Evolutionary conservation across 2,329 filamentous ascomycete genomes (phyloP).

Genomic region (Arthroderma sp.): DNA sequence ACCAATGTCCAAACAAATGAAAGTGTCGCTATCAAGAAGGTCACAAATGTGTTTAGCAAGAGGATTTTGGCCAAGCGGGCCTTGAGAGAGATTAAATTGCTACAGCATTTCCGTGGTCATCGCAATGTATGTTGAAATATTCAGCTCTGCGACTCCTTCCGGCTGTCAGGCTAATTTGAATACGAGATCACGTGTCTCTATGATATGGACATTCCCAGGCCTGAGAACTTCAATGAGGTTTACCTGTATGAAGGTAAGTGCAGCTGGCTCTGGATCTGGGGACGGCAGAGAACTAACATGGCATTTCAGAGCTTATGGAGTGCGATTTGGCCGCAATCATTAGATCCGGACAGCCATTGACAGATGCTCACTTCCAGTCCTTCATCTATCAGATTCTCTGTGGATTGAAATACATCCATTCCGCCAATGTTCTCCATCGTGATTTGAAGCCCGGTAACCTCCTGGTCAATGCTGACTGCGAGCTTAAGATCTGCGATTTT

Average conservation of each 20-base stretch:
- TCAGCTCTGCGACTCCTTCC: slow-evolving; percentile 1
- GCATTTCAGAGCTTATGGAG: slow-evolving; percentile 78
- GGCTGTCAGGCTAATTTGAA: slow-evolving; percentile 24
- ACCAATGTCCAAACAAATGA: slow-evolving; percentile 83
- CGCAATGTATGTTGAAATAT: slow-evolving; percentile 53
- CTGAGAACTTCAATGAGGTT: slow-evolving; percentile 97
- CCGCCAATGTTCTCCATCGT: slow-evolving; percentile 90
- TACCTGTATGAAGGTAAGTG: slow-evolving; percentile 89
- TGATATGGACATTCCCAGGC: slow-evolving; percentile 97
- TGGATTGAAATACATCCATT: slow-evolving; percentile 98
- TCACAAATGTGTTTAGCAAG: slow-evolving; percentile 99
- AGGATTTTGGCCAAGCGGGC: slow-evolving; percentile 98
- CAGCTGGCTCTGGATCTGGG: not conserved
- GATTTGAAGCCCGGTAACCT: slow-evolving; percentile 96
- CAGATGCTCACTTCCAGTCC: slow-evolving; percentile 97
- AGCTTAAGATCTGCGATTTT: slow-evolving; percentile 98
- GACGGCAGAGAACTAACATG: slow-evolving; percentile 10
- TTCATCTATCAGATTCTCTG: slow-evolving; percentile 99
- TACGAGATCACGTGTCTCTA: slow-evolving; percentile 90
- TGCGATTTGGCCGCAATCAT: slow-evolving; percentile 98
- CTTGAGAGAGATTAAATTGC: slow-evolving; percentile 91
- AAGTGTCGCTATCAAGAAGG: slow-evolving; percentile 97
- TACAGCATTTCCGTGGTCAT: slow-evolving; percentile 91
- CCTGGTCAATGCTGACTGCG: slow-evolving; percentile 95
- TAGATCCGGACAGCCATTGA: slow-evolving; percentile 88